Percentiles rank a stretch among this genome's conserved stretches.
Conservation (phyloP, 2,329 filamentous ascomycete species). For the Chaetomiaceae sp. region DNA sequence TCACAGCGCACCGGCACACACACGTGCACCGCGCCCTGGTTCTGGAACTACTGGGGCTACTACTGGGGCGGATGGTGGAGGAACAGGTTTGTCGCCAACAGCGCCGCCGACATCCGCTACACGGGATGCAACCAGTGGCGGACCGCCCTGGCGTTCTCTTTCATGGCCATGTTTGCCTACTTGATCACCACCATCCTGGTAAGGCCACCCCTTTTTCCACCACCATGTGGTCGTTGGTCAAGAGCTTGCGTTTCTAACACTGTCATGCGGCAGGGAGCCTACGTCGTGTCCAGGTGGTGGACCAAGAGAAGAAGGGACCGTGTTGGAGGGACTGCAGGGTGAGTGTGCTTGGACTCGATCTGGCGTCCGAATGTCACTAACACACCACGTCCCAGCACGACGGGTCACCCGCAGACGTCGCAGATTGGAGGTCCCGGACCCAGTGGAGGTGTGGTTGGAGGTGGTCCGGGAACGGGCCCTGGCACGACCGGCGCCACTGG, state of each 20-base stretch:
- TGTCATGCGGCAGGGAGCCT: constrained; percentile 1
- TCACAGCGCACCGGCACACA: constrained; percentile 12
- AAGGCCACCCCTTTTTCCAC: not conserved
- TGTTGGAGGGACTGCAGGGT: not conserved
- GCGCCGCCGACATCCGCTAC: not conserved
- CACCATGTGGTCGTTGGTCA: no score
- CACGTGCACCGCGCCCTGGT: constrained; percentile 19
- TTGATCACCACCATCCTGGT: constrained; percentile 19
- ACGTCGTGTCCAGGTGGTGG: constrained; percentile 3
- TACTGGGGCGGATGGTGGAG: constrained; percentile 20
- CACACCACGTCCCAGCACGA: not conserved
- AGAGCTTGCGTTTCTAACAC: not conserved
- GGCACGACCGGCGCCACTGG: not conserved
- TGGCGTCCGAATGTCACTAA: no score
- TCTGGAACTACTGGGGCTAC: constrained; percentile 22
- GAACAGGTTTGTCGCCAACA: not conserved
- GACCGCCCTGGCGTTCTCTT: constrained; percentile 21
- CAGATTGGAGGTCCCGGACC: not conserved
- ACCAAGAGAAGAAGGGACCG: not conserved
- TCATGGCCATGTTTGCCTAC: constrained; percentile 18
- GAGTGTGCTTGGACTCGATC: not conserved
- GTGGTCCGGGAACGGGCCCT: not conserved
- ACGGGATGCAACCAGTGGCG: constrained; percentile 19
- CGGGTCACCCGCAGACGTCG: not conserved
- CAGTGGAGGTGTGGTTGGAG: not conserved